Evolutionary conservation across 805 yeast genomes (phyloP).

Genomic region (Torulaspora quercuum): DNA sequence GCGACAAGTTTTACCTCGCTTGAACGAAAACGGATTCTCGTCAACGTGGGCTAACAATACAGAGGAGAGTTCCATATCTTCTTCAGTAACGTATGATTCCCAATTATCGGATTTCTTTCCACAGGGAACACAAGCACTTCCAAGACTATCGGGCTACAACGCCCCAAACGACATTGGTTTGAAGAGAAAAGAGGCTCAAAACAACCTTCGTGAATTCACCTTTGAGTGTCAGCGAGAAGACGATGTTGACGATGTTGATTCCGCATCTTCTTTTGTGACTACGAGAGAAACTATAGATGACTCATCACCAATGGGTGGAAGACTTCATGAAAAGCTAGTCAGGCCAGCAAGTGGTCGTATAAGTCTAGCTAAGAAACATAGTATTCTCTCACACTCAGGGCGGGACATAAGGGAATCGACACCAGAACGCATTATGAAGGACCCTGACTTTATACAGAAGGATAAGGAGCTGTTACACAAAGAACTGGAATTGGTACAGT

Average conservation of each 20-base stretch:
- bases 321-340: slow-evolving; percentile 5
- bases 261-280: slow-evolving; percentile 16
- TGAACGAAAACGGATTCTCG: slow-evolving; percentile 6
- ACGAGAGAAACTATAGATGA: slow-evolving; percentile 22
- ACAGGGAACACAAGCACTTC: background rate
- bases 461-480: slow-evolving; percentile 23
- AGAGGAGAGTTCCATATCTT: slow-evolving; percentile 31
- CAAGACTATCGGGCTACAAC: background rate
- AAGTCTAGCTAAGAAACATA: slow-evolving; percentile 25
- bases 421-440: slow-evolving; percentile 7
- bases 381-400: slow-evolving; percentile 6
- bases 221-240: slow-evolving; percentile 28
- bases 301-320: slow-evolving; percentile 1
- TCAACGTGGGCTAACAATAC: slow-evolving; percentile 2
- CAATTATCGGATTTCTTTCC: slow-evolving; percentile 40
- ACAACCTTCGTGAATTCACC: slow-evolving; percentile 47
- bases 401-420: slow-evolving; percentile 6
- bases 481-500: slow-evolving; percentile 19
- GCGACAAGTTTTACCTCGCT: slow-evolving; percentile 18
- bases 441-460: slow-evolving; percentile 20
- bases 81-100: slow-evolving; percentile 61
- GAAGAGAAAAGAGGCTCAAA: slow-evolving; percentile 49
- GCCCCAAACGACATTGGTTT: slow-evolving; percentile 21
- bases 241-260: slow-evolving; percentile 7
- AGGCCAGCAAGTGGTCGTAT: slow-evolving; percentile 37